phyloP scores from a whole-genome alignment of 2,329 filamentous ascomycete genomes.

The Colletotrichum brevisporum region DNA sequence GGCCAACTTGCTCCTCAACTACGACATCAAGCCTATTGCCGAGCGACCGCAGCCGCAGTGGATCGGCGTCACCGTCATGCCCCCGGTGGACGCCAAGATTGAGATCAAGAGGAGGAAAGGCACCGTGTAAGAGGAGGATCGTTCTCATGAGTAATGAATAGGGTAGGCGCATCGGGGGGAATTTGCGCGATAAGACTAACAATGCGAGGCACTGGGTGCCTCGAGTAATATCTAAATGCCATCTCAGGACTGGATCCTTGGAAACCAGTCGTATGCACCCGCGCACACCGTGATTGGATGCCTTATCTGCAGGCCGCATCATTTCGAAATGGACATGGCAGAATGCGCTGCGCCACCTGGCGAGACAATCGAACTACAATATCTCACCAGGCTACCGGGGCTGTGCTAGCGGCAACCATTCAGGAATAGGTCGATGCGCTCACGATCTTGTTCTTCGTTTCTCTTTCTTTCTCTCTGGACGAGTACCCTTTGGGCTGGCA shows the following conservation, averaged over 20 bases:
- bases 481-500: too few relatives aligned
- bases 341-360: too few relatives aligned
- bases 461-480: too few relatives aligned
- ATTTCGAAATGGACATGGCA: too few relatives aligned
- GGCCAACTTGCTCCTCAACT: slow-evolving; percentile 65
- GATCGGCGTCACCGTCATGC: slow-evolving; percentile 60
- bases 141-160: background rate
- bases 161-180: background rate
- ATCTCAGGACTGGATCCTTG: background rate
- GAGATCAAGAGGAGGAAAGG: slow-evolving; percentile 47
- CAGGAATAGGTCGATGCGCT: too few relatives aligned
- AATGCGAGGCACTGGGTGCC: background rate
- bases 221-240: background rate
- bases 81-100: slow-evolving; percentile 50
- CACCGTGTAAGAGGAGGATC: slow-evolving; percentile 5
- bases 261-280: background rate
- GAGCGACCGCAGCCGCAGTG: slow-evolving; percentile 57
- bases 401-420: too few relatives aligned
- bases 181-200: background rate
- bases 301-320: too few relatives aligned
- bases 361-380: too few relatives aligned
- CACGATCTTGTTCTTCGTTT: too few relatives aligned
- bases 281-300: too few relatives aligned
- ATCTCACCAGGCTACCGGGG: too few relatives aligned
- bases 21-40: slow-evolving; percentile 62